Conservation (phyloP, 441 rosid species). For the Geranium incanum region DNA sequence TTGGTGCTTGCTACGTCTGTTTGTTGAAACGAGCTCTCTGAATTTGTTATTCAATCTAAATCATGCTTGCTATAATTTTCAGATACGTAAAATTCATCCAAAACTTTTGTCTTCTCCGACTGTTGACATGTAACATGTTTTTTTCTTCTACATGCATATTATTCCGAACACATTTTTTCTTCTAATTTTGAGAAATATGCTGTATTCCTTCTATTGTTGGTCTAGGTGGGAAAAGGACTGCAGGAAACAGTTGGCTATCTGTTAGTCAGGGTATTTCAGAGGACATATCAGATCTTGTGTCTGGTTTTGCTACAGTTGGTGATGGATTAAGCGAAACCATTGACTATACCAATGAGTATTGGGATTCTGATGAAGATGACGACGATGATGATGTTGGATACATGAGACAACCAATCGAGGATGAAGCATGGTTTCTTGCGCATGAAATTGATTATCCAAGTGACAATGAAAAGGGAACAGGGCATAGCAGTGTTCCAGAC, state of each 20-base stretch:
- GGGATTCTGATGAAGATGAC: constrained; percentile 98
- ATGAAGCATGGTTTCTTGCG: constrained; percentile 92
- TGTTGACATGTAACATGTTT: neutral
- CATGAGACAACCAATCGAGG: constrained; percentile 93
- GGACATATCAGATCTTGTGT: constrained; percentile 89
- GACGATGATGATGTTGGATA: constrained; percentile 96
- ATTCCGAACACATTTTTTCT: constrained; percentile 5
- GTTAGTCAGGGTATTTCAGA: constrained; percentile 94
- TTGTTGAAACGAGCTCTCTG: too few relatives aligned
- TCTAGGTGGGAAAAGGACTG: constrained; percentile 56
- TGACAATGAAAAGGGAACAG: constrained; percentile 88
- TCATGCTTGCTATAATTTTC: too few relatives aligned
- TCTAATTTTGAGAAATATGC: neutral
- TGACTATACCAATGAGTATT: constrained; percentile 83
- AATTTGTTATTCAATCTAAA: too few relatives aligned
- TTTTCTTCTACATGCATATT: neutral
- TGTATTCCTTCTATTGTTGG: constrained; percentile 17
- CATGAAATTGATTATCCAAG: constrained; percentile 99
- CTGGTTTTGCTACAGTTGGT: constrained; percentile 95
- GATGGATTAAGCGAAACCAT: constrained; percentile 90
- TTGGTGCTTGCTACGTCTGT: neutral
- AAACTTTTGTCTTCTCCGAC: neutral
- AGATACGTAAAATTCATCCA: too few relatives aligned
- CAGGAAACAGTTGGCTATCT: constrained; percentile 91
- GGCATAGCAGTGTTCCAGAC: constrained; percentile 69